Evolutionary conservation across 2,329 filamentous ascomycete genomes (phyloP), one percentile per base, ranked within the genome.

Genomic region (Ilyonectria mors-panacis): DNA sequence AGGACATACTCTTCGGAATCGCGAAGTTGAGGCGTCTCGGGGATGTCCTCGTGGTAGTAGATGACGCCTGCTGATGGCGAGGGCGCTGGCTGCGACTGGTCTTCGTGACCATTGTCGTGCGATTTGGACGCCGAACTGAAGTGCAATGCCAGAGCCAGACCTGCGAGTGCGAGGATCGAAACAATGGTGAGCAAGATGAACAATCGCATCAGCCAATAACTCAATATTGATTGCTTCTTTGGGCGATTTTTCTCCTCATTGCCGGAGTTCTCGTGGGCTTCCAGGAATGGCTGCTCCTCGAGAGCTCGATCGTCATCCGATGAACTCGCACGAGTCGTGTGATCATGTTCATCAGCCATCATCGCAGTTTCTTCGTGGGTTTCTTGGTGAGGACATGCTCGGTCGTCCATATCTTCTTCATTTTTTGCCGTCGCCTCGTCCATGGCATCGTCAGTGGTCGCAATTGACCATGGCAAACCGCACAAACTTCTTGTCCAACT

Each of bases 1-100:
- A 93, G 81, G 4, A 89, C 77, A 66, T 93, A 92, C 56, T 90
- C 86, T 1, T 81, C 78, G 2, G 80, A 23, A 26, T 79, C 61
- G 47, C 81, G 76, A 9, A 82, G 69, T 2, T 64, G 73, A 0
- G 81, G 70, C 0, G 28, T 30, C 10, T 35, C 21, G 0, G 77
- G 72, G 0, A 76, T 42, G 0, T 70, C 21, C n/a, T 81, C 76
- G 17, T 77, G 50, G 35, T 76, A 64, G 1, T 73, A 67, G n/a
- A 77, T 47, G 30, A 66, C 28, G 7, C 56, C 33, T 30, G 53
- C 45, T 30, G n/a, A 15, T 39, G 53, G 8, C 13, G 60, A n/a
- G 0, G 63, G 51, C 0, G 64, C 55, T 23, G 58, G 37, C 1
- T 66, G n/a, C 3, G 70, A 33, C 28, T 68, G 54, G 8, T 68